Conservation (phyloP, 1,284 basidiomycete species). For the Dichomitus squalens region DNA sequence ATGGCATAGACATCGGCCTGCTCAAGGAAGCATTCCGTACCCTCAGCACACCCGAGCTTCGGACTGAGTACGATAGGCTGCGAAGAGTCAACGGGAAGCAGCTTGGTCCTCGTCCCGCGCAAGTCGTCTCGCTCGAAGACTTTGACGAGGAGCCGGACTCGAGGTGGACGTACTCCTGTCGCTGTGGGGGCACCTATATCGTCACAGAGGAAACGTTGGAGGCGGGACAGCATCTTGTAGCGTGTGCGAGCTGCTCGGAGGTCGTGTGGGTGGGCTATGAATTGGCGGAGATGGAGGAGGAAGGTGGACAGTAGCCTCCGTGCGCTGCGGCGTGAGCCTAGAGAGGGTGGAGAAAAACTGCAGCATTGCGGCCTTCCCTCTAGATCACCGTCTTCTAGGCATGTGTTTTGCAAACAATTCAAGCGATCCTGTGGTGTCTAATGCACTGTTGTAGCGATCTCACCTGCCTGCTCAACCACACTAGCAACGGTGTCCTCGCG, state of each 20-base stretch:
- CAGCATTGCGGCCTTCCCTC: neutral
- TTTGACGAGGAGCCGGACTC: slow-evolving; percentile 44
- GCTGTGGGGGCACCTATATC: slow-evolving; percentile 67
- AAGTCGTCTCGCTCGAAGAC: slow-evolving; percentile 76
- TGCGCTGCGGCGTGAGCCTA: neutral
- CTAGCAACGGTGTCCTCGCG: neutral
- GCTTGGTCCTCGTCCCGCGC: slow-evolving; percentile 64
- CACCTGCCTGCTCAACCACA: too few species aligned
- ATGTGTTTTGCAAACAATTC: too few species aligned
- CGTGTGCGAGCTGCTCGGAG: slow-evolving; percentile 75
- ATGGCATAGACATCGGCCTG: slow-evolving; percentile 48
- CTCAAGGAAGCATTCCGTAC: slow-evolving; percentile 65
- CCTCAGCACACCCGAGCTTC: slow-evolving; percentile 48
- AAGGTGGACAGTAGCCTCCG: neutral
- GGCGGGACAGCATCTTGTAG: slow-evolving; percentile 63
- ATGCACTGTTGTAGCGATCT: too few species aligned
- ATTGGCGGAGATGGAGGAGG: slow-evolving; percentile 40
- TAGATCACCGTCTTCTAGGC: too few species aligned
- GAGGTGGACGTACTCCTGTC: slow-evolving; percentile 62
- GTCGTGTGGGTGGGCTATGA: slow-evolving; percentile 80
- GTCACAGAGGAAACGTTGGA: slow-evolving; percentile 65
- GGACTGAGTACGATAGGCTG: slow-evolving; percentile 52
- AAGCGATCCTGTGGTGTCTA: too few species aligned
- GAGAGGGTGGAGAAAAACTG: neutral
- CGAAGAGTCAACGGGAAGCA: slow-evolving; percentile 2